These are phyloP conservation scores for Solanum sitiens DNA, from an alignment of 257 asterid genomes.

Conservation along the genomic window DNA sequence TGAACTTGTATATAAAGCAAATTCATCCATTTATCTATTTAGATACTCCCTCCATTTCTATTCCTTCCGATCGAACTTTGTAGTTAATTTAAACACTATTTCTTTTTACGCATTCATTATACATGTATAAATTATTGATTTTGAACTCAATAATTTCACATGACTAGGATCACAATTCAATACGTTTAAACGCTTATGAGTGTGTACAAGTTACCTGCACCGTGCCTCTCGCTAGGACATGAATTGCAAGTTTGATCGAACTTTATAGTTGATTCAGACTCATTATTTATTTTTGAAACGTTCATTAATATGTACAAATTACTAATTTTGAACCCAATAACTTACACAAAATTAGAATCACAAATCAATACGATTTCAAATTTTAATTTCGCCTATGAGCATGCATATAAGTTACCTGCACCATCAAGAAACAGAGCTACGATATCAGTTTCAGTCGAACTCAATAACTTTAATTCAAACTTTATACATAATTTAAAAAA, in stretches of 20 bases:
- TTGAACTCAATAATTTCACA: not conserved
- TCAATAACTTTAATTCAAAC: not conserved
- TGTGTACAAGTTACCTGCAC: not conserved
- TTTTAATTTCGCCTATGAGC: not conserved
- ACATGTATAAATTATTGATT: no score
- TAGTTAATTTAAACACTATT: no score
- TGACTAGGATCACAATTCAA: not conserved
- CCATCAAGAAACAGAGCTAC: not conserved
- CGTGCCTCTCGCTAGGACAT: not conserved
- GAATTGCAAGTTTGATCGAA: not conserved
- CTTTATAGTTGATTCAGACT: not conserved
- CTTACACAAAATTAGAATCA: not conserved
- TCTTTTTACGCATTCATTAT: not conserved
- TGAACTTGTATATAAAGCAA: not conserved
- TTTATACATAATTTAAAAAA: not conserved
- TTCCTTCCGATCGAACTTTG: fast-evolving
- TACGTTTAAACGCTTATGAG: not conserved
- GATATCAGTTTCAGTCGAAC: not conserved
- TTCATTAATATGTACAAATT: not conserved
- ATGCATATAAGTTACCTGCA: not conserved
- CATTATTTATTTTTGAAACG: not conserved
- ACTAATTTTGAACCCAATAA: not conserved
- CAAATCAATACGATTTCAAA: not conserved
- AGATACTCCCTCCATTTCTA: not conserved
- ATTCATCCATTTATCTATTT: not conserved